Base-by-base conservation (phyloP, 306 rosid species). In the Vigna reflexopilosa region DNA sequence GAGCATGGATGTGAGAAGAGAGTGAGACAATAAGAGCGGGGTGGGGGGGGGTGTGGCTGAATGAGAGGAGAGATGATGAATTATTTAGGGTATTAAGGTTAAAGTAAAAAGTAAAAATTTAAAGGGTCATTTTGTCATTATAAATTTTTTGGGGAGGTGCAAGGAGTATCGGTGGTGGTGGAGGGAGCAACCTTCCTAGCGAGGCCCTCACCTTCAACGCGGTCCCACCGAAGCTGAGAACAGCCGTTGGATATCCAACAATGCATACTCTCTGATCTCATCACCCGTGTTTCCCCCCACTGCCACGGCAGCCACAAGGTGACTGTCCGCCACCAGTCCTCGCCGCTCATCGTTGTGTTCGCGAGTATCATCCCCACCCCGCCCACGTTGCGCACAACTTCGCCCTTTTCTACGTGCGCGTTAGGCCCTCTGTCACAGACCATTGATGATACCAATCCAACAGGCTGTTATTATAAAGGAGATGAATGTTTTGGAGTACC, bases 321-420 rank as follows among this genome's bases (percentile, higher is more conserved):
- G 98, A 65, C 98, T 91, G 44, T 91, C 96, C 6, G 96, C 98
- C 78, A 93, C 96, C 58, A 93, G 28, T 59, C 86, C 96, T 86
- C 96, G 5, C 96, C 96, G 79, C 90, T 93, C 10, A 79, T 87
- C 17, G 85, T 96, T 1, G 96, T 93, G 85, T 93, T 93, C 5
- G 96, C 93, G 11, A 93, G 76, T 19, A 93, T 93, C 96, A 91
- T 93, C 61, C 91, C 96, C 4, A 91, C 77, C 0, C 93, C 94
- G 3, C 96, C 98, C 0, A 96, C 96, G 14, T 83, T 87, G 14
- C 88, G 80, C 52, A 93, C 98, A n/a, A 91, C 96, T 4, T 81
- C 82, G 4, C 98, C 96, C n/a, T 93, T 93, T 79, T 93, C 96
- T 50, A 88, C 96, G 9, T 96, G 91, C 6, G 93, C 76, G 44